Conservation (phyloP, 148 eudicot genomes). For the Fallopia convolvulus region DNA sequence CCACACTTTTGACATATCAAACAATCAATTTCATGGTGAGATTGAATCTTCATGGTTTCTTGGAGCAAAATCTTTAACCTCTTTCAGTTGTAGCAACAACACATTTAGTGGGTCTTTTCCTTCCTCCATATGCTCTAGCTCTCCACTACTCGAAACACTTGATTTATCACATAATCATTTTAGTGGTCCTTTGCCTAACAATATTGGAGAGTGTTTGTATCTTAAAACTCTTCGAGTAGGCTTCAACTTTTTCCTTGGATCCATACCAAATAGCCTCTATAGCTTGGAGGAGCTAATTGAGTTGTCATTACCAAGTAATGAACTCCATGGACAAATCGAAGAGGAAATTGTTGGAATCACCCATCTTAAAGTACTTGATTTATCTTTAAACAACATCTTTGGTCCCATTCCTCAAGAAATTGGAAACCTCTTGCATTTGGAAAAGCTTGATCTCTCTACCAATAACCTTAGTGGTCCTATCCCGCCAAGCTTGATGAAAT, state of each 20-base stretch:
- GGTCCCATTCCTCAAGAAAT: constrained; percentile 53
- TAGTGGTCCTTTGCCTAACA: not conserved
- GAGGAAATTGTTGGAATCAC: not conserved
- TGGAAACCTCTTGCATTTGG: constrained; percentile 50
- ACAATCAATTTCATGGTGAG: not conserved
- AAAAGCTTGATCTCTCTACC: constrained; percentile 55
- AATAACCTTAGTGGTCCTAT: constrained; percentile 55
- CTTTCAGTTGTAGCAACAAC: not conserved
- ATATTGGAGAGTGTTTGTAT: not conserved
- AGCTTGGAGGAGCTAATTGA: not conserved
- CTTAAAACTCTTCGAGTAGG: not conserved
- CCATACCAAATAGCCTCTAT: constrained; percentile 1
- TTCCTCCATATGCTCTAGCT: not conserved
- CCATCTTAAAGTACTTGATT: not conserved
- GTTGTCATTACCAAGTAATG: not conserved
- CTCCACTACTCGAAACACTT: not conserved
- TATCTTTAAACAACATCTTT: constrained; percentile 13
- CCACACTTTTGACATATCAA: not conserved
- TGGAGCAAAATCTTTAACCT: not conserved
- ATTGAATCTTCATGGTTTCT: not conserved
- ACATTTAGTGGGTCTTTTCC: not conserved
- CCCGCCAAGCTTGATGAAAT: constrained; percentile 60
- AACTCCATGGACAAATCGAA: constrained; percentile 28
- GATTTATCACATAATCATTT: not conserved
- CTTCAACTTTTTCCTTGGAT: not conserved